Base-by-base conservation (phyloP, 352 stramenopile species). In the Pythium rishiriense region DNA sequence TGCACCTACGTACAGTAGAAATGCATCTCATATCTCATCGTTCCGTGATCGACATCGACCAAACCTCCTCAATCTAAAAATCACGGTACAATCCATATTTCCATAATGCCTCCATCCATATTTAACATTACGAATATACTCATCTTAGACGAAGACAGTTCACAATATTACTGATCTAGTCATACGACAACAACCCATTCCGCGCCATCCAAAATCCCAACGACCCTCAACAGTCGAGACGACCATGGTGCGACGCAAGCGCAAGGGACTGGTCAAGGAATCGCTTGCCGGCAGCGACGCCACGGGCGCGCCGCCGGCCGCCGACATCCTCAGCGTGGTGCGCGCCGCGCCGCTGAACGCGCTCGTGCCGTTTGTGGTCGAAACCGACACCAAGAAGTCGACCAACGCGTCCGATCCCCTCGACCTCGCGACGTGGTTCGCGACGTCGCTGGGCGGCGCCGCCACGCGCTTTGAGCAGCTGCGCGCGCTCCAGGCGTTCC, bases 191-290 rank as follows among this genome's bases (percentile, higher is more conserved):
- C n/a, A n/a, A n/a, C n/a, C n/a, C n/a, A n/a, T 28, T 49, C 33
- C 24, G 9, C 35, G n/a, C 52, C 41, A 49, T 42, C 21, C 41
- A 37, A 50, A 56, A 45, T 6, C 7, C 19, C 17, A 50, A 61
- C 14, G 15, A 35, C n/a, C n/a, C n/a, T n/a, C n/a, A n/a, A n/a
- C n/a, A n/a, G n/a, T n/a, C n/a, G n/a, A n/a, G n/a, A 48, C 11
- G 29, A 60, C 14, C 22, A 94, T 91, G 83, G 79, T 92, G 70
- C 85, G 85, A 62, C 91, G 87, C 73, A 94, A 94, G 73, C 79
- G 76, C 56, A 91, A 91, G 62, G 81, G 76, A 21, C 65, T 90
- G 33, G 69, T 88, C 33, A 91, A 90, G 67, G 81, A 83, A 60
- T 69, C 74, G 62, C 60, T 75, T 41, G 59, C 63, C 0, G 65